Evolutionary conservation across 2,329 filamentous ascomycete genomes (phyloP).

Genomic region (Botrytis byssoidea): DNA sequence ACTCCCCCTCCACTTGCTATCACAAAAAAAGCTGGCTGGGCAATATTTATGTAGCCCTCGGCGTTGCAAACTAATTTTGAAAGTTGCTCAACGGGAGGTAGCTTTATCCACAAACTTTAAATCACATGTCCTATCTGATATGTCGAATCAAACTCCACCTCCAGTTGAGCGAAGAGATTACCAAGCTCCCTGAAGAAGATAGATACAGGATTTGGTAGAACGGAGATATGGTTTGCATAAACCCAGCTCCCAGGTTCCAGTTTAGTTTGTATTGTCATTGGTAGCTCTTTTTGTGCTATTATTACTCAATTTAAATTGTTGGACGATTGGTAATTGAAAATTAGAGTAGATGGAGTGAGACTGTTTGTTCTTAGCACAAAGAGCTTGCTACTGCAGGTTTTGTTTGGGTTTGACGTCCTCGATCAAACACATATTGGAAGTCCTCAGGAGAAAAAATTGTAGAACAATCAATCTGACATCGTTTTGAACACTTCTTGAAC

Average conservation of each 20-base stretch:
- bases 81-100: neutral
- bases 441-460: rapidly evolving
- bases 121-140: neutral
- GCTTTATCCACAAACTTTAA: neutral
- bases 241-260: neutral
- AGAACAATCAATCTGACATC: neutral
- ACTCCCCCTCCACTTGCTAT: neutral
- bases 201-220: neutral
- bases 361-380: neutral
- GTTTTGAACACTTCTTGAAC: neutral
- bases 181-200: neutral
- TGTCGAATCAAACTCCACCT: neutral
- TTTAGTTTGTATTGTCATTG: neutral
- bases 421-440: neutral
- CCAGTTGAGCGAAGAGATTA: neutral
- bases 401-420: neutral
- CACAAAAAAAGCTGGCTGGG: no score
- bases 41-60: neutral
- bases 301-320: neutral
- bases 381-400: rapidly evolving
- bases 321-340: neutral
- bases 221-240: neutral
- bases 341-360: rapidly evolving
- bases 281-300: neutral
- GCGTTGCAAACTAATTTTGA: no score